Evolutionary conservation across 2,329 filamentous ascomycete genomes (phyloP).

Genomic region (Neopestalotiopsis sp.): DNA sequence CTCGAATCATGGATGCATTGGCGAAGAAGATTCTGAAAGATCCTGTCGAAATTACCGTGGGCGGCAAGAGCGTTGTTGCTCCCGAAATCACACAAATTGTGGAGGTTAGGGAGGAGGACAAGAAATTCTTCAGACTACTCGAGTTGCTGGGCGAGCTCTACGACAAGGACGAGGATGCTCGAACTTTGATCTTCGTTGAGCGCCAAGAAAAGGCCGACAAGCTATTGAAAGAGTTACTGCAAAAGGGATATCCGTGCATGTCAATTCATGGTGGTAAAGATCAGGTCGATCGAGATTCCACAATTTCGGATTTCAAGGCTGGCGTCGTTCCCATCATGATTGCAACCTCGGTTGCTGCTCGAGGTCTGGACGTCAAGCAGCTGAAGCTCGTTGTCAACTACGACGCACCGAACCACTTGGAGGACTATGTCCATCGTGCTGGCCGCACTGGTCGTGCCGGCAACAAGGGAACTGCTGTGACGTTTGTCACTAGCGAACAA

Average conservation of each 20-base stretch:
- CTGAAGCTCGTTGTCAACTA: slow-evolving; percentile 96
- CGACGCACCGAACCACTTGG: slow-evolving; percentile 90
- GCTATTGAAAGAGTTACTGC: slow-evolving; percentile 77
- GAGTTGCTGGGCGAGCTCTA: slow-evolving; percentile 89
- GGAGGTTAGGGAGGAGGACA: slow-evolving; percentile 80
- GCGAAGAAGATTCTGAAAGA: slow-evolving; percentile 87
- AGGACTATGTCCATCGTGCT: slow-evolving; percentile 95
- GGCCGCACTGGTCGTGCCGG: slow-evolving; percentile 94
- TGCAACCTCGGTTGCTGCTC: slow-evolving; percentile 93
- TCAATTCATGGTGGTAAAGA: slow-evolving; percentile 95
- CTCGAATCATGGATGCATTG: slow-evolving; percentile 87
- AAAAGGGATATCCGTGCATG: slow-evolving; percentile 88
- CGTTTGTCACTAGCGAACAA: slow-evolving; percentile 90
- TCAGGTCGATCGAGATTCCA: slow-evolving; percentile 90
- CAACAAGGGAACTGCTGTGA: slow-evolving; percentile 93
- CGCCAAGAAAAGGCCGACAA: slow-evolving; percentile 89
- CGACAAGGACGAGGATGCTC: slow-evolving; percentile 84
- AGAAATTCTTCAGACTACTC: slow-evolving; percentile 84
- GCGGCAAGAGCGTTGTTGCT: slow-evolving; percentile 84
- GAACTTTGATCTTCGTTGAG: slow-evolving; percentile 90
- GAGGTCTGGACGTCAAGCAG: slow-evolving; percentile 94
- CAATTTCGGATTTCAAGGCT: slow-evolving; percentile 91
- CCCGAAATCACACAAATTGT: slow-evolving; percentile 94
- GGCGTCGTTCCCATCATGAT: slow-evolving; percentile 89
- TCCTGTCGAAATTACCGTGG: slow-evolving; percentile 90